Evolutionary conservation across 2,329 filamentous ascomycete species (phyloP), one percentile per base, ranked within the genome.

Genomic region (Amesomyces nigricolor): DNA sequence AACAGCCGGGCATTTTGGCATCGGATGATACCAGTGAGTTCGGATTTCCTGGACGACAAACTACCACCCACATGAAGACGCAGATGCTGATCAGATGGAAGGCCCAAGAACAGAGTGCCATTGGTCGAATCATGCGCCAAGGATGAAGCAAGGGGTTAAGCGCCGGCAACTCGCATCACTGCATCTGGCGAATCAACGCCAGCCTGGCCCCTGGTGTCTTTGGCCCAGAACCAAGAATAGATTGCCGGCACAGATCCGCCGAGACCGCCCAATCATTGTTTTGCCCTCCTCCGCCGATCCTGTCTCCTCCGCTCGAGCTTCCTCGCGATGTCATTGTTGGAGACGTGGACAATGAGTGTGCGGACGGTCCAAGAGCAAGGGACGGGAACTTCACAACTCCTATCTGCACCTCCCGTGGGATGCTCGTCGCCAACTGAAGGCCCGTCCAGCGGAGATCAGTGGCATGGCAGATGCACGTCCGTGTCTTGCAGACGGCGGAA

Each of bases 151-250:
- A 54, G 58, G 62, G 53, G 55, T 59, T 65, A 65, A 65, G 64
- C 64, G 64, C 64, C 64, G 50, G 57, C 61, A 62, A 52, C 57
- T 39, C 38, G 58, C 57, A 58, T 64, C 61, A 63, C 63, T 54
- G 42, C 30, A 19, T 22, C 51, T 56, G 51, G 45, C 64, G 58
- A 65, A 65, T 65, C 56, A 64, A 4, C 9, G 38, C 13, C 37
- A 32, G 9, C 22, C 49, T 44, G 38, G 16, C 19, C 51, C 45
- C 56, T 61, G 38, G 16, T 16, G 53, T 47, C 56, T 61, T 60
- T 58, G 57, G 51, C 59, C 61, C 61, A 53, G 39, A 57, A 49
- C 63, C 63, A 65, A 63, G 54, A 65, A 64, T 65, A 65, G 63
- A 62, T 63, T 62, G 60, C 49, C 59, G 57, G 57, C 61, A 64